Base-by-base conservation (phyloP, 2,329 filamentous ascomycete species). In the Sporothrix protearum region DNA sequence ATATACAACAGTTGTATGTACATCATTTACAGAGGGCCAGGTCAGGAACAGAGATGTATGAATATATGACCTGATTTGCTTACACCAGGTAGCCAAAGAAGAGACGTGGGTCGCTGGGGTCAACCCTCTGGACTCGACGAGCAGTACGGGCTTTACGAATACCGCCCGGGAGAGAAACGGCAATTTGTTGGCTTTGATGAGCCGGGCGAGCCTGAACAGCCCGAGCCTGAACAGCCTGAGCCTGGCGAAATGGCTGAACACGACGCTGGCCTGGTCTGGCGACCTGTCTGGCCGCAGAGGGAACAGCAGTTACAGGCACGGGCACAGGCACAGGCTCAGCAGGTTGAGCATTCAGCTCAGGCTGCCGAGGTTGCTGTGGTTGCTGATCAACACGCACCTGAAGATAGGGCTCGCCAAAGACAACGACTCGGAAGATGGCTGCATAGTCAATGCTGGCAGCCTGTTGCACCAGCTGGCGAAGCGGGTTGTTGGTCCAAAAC, bases 1-100 rank as follows among this genome's bases (percentile, higher is more conserved):
- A 28, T 19, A 45, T 42, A 9, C 0, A 14, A 12, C 22, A 7
- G 16, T 25, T 1, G 10, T 39, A 5, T 12, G n/a, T 39, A 61
- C 3, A 30, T 16, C 12, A 2, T 16, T n/a, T 10, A 36, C 10
- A 0, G 2, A 36, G 36, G 16, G 0, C 33, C n/a, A 16, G 59
- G 12, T 12, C 19, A 25, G 2, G 5, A 5, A 45, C 12, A 47
- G 30, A 47, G 3, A 33, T 12, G 25, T 16, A 8, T 30, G 7
- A 4, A 39, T 51, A 30, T 33, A 3, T 6, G 30, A 36, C 16
- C 28, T 67, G 14, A n/a, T 28, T 2, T 25, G 19, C 30, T 14
- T 53, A 69, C 6, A 22, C 7, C 30, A 69, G 53, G 25, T 30
- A 69, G 36, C 67, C 67, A 59, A 59, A 69, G 51, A 69, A 69